Conservation (phyloP, 177 flowering plant genomes). For the Vitis hybrid region DNA sequence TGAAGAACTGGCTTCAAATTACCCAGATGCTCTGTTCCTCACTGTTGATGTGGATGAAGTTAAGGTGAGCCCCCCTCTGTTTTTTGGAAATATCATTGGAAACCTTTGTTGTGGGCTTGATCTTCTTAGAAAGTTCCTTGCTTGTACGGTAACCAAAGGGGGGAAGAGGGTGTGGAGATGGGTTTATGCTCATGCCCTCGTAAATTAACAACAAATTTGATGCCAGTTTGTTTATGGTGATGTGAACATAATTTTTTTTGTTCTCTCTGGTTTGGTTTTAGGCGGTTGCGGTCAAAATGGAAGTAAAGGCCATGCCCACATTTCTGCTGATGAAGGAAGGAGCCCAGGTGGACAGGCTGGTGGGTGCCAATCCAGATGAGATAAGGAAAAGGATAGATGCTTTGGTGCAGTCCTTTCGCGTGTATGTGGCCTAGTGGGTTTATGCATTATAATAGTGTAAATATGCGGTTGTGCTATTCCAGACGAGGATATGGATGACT, state of each 20-base stretch:
- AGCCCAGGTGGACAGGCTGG: conserved; percentile 53
- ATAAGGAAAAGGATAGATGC: conserved; percentile 60
- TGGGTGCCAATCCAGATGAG: conserved; percentile 86
- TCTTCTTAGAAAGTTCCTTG: no score
- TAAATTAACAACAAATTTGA: no score
- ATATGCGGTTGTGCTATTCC: not conserved
- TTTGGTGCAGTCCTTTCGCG: conserved; percentile 43
- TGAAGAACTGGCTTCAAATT: conserved; percentile 58
- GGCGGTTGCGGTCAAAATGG: conserved; percentile 65
- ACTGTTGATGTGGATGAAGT: conserved; percentile 75
- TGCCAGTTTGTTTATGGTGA: not conserved
- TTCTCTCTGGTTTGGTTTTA: conserved; percentile 10
- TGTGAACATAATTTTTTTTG: not conserved
- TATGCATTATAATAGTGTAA: not conserved
- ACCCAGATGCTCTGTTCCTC: conserved; percentile 57
- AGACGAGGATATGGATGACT: not conserved
- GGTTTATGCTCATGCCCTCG: no score
- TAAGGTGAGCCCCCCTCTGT: conserved; percentile 41
- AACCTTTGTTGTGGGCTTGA: not conserved
- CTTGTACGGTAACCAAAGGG: no score
- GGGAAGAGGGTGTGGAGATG: no score
- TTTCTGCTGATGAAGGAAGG: conserved; percentile 67
- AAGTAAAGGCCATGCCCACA: conserved; percentile 80
- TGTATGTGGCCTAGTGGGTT: conserved; percentile 23
- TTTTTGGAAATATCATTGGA: not conserved